These are phyloP conservation scores for Flaveria floridana DNA, from an alignment of 140 eudicot species.

Conservation along the genomic window DNA sequence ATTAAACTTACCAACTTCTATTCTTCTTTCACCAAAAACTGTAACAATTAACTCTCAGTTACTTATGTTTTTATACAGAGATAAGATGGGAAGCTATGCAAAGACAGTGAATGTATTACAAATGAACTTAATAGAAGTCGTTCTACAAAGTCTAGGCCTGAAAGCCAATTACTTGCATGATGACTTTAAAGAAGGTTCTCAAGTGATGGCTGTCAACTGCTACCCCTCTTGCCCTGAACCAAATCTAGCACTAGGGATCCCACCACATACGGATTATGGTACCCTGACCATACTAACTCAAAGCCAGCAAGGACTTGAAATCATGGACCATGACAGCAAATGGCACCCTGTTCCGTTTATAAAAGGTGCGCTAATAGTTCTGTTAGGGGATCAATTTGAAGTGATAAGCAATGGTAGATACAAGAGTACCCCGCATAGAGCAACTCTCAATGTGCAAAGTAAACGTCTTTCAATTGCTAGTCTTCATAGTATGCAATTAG, in stretches of 20 bases:
- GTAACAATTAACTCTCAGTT: not conserved
- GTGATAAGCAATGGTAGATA: conserved; percentile 62
- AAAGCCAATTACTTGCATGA: conserved; percentile 46
- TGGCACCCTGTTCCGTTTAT: conserved; percentile 59
- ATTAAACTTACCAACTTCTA: conserved; percentile 21
- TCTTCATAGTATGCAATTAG: conserved; percentile 58
- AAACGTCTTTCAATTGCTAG: conserved; percentile 69
- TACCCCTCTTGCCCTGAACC: conserved; percentile 78
- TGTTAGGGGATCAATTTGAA: conserved; percentile 73
- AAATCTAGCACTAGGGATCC: conserved; percentile 63
- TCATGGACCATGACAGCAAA: conserved; percentile 46
- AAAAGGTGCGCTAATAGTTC: conserved; percentile 51
- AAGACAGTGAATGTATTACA: conserved; percentile 44
- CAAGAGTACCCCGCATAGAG: conserved; percentile 58
- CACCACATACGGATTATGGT: conserved; percentile 65
- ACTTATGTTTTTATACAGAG: conserved; percentile 32
- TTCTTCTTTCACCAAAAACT: conserved; percentile 2
- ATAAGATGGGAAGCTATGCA: conserved; percentile 68
- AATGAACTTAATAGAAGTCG: conserved; percentile 39
- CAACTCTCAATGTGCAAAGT: conserved; percentile 38
- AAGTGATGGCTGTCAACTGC: conserved; percentile 65
- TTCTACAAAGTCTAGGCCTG: conserved; percentile 58
- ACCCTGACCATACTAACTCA: conserved; percentile 53
- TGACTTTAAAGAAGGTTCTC: conserved; percentile 55
- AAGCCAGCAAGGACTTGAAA: conserved; percentile 52